Conservation (phyloP, 805 yeast species). For the Schizosaccharomyces cryophilus region DNA sequence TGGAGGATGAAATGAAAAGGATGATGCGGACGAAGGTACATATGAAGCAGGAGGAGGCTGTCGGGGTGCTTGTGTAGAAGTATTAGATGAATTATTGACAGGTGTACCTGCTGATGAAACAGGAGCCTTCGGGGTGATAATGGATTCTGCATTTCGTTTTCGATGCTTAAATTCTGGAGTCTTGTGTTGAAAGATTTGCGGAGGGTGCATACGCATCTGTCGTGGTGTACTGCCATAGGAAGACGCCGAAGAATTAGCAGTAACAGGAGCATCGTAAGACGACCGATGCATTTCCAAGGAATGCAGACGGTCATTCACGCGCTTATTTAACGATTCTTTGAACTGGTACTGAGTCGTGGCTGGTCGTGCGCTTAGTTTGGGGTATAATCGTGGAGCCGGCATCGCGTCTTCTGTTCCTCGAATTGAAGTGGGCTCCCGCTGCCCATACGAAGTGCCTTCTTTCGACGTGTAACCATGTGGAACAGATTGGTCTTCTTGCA, state of each 20-base stretch:
- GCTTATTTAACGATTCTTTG: background rate
- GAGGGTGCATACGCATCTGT: background rate
- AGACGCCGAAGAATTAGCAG: too few relatives aligned
- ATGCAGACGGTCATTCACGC: background rate
- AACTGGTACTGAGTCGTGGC: background rate
- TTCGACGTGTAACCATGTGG: background rate
- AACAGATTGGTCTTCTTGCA: background rate
- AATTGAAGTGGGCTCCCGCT: background rate
- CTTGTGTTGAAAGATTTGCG: background rate
- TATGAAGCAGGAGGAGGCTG: too few relatives aligned
- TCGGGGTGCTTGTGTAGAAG: too few relatives aligned
- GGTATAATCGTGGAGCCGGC: background rate
- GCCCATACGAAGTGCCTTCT: background rate
- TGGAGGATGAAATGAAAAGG: too few relatives aligned
- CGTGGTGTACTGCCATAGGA: background rate
- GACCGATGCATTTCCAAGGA: background rate
- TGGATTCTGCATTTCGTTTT: background rate
- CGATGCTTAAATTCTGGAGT: constrained; percentile 1
- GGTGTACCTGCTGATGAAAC: background rate
- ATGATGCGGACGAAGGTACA: too few relatives aligned
- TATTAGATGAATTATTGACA: too few relatives aligned
- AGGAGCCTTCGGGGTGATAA: background rate
- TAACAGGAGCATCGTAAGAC: background rate
- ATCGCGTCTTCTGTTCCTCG: background rate
- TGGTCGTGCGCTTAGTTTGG: background rate